Evolutionary conservation across 345 rosid genomes (phyloP), one percentile per base, ranked within the genome.

Genomic region (Lenwebbia sp.): DNA sequence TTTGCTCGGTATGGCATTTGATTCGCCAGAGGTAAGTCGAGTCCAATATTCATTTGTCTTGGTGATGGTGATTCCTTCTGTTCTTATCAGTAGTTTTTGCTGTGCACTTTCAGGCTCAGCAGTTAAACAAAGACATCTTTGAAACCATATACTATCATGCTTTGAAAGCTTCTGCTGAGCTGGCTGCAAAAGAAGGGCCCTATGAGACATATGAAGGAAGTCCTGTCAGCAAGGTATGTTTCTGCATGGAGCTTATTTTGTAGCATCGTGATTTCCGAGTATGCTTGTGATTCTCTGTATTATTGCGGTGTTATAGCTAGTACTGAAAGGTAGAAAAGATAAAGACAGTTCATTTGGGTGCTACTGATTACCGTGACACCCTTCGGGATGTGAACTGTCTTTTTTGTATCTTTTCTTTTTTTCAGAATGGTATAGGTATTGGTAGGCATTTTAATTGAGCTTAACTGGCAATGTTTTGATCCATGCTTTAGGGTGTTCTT

Each of bases 71-170:
- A 33, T 5, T 70, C 47, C 78, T 33, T 70, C 47, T 5, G 22
- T 70, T 33, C 78, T 70, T 33, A 19, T 33, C 47, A 37, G 78
- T 70, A 22, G 26, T 9, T 70, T 70, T 70, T 28, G 41, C 52
- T 86, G 87, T 14, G 53, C 25, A 25, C 57, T 8, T 78, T 86
- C 91, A 95, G 98, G 99, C 99, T 44, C 97, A 96, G 86, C 93
- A 94, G 86, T 86, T 96, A 87, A 96, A 95, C 88, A 95, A 91
- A 88, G 99, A 97, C 83, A 97, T 97, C 57, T 97, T 97, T 91
- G 99, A 94, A 87, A 93, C 99, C 83, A 95, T 97, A 83, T 97
- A 97, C 90, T 97, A 93, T 86, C 93, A 95, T 92, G 93, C 98
- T 54, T 89, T 96, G 60, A 94, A 93, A 89, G 88, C 97, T 85